phyloP scores from a whole-genome alignment of 148 eudicot genomes.

The Heliosperma pusillum region DNA sequence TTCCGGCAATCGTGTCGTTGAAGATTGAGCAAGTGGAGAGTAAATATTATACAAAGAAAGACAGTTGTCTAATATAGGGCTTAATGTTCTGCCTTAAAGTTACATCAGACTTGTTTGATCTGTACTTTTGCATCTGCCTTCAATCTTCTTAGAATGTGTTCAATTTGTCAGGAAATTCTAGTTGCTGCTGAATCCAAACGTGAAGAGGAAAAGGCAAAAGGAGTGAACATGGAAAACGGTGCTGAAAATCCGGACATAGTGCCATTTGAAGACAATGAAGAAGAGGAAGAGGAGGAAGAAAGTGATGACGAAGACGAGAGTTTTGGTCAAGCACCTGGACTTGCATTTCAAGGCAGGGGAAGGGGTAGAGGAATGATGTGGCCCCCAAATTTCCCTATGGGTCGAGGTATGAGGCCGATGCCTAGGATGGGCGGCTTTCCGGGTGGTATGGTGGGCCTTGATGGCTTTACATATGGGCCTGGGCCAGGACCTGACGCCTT shows the following conservation, averaged over 20 bases:
- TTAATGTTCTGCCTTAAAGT: not conserved
- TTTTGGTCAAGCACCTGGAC: conserved; percentile 40
- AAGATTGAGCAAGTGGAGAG: not conserved
- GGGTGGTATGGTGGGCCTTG: conserved; percentile 72
- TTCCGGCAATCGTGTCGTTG: not conserved
- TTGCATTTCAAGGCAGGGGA: conserved; percentile 66
- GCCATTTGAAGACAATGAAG: conserved; percentile 94
- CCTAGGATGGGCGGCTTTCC: conserved; percentile 80
- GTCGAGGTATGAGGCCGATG: conserved; percentile 60
- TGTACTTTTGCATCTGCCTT: not conserved
- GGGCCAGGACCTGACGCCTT: conserved; percentile 54
- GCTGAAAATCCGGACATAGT: conserved; percentile 85
- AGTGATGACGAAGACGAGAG: conserved; percentile 88
- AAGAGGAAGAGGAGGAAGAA: conserved; percentile 93
- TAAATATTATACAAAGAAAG: too few relatives aligned
- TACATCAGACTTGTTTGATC: not conserved
- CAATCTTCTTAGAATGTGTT: not conserved
- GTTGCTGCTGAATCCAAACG: conserved; percentile 82
- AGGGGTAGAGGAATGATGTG: conserved; percentile 91
- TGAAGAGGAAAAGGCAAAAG: conserved; percentile 90
- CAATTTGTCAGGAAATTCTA: conserved; percentile 55
- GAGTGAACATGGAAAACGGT: conserved; percentile 63
- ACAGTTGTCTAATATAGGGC: too few relatives aligned
- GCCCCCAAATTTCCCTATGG: conserved; percentile 79
- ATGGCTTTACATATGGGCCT: conserved; percentile 70